Evolutionary conservation across 2,329 filamentous ascomycete genomes (phyloP), one percentile per base, ranked within the genome.

Genomic region (Dendryphion nanum): DNA sequence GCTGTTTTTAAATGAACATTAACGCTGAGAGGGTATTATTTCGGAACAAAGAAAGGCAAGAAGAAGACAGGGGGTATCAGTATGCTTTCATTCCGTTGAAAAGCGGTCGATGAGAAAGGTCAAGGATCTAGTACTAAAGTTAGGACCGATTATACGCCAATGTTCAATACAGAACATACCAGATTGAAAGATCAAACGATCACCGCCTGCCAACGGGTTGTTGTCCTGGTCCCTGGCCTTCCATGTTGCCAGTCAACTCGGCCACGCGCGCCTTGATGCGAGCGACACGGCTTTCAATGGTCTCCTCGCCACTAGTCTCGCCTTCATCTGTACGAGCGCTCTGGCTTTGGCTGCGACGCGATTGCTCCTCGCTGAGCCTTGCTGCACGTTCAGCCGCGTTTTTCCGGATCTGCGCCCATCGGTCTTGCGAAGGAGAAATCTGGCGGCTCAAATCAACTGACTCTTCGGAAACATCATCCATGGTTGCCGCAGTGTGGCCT

Each of bases 251-350:
- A 2, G 93, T 98, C 54, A 98, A 71, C 66, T 96, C 89, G 36
- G 93, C 93, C 41, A 98, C 93, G 45, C 93, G 85, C 43, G 93
- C 93, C 72, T 96, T 97, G 77, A 98, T 98, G 47, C 93, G 86
- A 33, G 93, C 93, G 42, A 97, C 93, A 50, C 93, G 87, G 33
- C 89, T 90, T 68, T 98, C 93, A 57, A 97, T 97, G 23, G 90
- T 93, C 75, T 95, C 91, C 77, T 97, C 91, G 39, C 87, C 89
- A 59, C 86, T 95, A n/a, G 87, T 93, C 53, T 95, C 89, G n/a
- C 79, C 81, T 55, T 93, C 89, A 46, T 91, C 88, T 14, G 76
- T 81, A 41, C 83, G 81, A 6, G 74, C 56, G 71, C 78, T 67
- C 40, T 67, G 63, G 45, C 69, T 73, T 51, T 79, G 73, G 30